Conservation (phyloP, 169 alveolate species). For the Plasmodium malariae region DNA sequence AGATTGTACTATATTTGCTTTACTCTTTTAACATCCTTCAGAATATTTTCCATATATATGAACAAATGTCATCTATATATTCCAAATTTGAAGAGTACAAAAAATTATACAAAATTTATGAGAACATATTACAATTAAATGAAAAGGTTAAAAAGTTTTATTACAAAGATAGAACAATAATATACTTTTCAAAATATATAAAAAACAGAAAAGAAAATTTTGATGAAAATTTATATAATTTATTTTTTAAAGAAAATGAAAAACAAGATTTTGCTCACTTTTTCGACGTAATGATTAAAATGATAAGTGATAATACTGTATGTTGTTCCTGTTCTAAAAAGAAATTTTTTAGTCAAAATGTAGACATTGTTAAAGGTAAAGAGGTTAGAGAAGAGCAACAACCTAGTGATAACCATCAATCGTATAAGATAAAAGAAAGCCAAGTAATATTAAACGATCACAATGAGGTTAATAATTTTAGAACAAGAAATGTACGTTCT, state of each 20-base stretch:
- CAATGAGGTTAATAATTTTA: not conserved
- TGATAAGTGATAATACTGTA: conserved; percentile 45
- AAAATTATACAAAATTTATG: conserved; percentile 23
- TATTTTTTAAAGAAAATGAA: conserved; percentile 62
- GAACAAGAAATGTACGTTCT: not conserved
- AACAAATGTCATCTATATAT: conserved; percentile 34
- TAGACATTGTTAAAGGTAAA: not conserved
- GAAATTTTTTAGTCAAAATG: conserved; percentile 3
- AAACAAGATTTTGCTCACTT: conserved; percentile 36
- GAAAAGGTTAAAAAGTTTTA: conserved; percentile 29
- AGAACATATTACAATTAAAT: conserved; percentile 24
- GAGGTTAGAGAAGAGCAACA: not conserved
- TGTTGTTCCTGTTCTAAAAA: conserved; percentile 63
- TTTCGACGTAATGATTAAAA: conserved; percentile 16
- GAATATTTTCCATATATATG: conserved; percentile 31
- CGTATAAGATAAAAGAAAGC: not conserved
- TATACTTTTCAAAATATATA: conserved; percentile 51
- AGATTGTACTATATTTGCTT: conserved; percentile 15
- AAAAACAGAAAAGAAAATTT: conserved; percentile 65
- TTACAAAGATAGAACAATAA: conserved; percentile 32
- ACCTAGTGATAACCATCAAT: not conserved
- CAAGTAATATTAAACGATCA: not conserved
- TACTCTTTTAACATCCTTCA: conserved; percentile 21
- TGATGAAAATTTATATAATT: conserved; percentile 62
- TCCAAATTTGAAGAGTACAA: conserved; percentile 31